A percentile compares a stretch with the other conserved stretches of the same genome.
These are phyloP conservation scores for Maudiozyma saulgeensis DNA, from an alignment of 805 yeast genomes.

Conservation along the genomic window DNA sequence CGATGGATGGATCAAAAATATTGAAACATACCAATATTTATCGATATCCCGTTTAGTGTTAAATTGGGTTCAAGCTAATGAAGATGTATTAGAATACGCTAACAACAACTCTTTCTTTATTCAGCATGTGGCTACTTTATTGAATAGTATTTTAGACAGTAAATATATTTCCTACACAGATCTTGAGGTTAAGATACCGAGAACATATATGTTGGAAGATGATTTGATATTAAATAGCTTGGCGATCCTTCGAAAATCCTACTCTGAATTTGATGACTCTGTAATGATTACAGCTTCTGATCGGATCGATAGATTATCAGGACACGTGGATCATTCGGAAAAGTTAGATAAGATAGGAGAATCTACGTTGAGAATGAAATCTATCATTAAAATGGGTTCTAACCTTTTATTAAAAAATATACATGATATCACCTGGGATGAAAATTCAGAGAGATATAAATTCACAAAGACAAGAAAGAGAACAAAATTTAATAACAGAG, in stretches of 20 bases:
- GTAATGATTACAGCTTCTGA: slow-evolving; percentile 11
- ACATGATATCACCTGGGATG: background rate
- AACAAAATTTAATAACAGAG: background rate
- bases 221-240: slow-evolving; percentile 58
- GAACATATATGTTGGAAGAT: slow-evolving; percentile 51
- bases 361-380: background rate
- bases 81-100: slow-evolving; percentile 31
- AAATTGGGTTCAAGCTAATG: slow-evolving; percentile 49
- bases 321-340: background rate
- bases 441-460: background rate
- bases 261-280: slow-evolving; percentile 53
- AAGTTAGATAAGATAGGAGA: background rate
- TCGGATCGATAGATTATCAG: slow-evolving; percentile 10
- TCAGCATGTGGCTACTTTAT: slow-evolving; percentile 22
- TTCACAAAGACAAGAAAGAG: background rate
- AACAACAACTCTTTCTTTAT: slow-evolving; percentile 28
- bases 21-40: slow-evolving; percentile 17
- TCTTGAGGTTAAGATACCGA: slow-evolving; percentile 39
- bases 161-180: slow-evolving; percentile 6
- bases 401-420: background rate
- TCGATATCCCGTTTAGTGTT: slow-evolving; percentile 41
- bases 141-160: slow-evolving; percentile 23
- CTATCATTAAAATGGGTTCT: background rate
- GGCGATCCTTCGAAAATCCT: slow-evolving; percentile 41
- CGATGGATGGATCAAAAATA: slow-evolving; percentile 19